Conservation (phyloP, 2,329 filamentous ascomycete genomes). For the Penicillium olsonii region DNA sequence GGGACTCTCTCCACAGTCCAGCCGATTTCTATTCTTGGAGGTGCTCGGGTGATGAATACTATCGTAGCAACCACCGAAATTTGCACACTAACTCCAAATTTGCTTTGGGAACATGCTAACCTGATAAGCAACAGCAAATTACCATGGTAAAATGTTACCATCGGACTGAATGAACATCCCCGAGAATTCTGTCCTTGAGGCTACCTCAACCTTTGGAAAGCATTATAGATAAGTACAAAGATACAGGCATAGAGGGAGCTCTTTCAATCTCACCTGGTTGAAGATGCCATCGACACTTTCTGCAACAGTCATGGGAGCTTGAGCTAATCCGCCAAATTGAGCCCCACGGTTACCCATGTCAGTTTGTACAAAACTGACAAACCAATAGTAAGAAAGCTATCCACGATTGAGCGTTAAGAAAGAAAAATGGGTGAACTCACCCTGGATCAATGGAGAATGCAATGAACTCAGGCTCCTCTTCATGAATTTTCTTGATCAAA, state of each 20-base stretch:
- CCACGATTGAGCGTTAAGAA: too few species aligned
- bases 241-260: too few species aligned
- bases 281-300: constrained; percentile 37
- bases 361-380: constrained; percentile 40
- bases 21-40: too few species aligned
- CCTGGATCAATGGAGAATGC: constrained; percentile 35
- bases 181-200: not conserved
- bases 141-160: not conserved
- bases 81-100: too few species aligned
- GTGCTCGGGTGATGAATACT: too few species aligned
- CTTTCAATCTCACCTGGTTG: constrained; percentile 12
- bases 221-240: not conserved
- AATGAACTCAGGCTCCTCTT: constrained; percentile 24
- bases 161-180: not conserved
- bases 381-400: not conserved
- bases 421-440: constrained; percentile 19
- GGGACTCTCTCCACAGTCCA: too few species aligned
- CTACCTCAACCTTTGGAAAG: not conserved
- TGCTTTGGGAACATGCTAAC: too few species aligned
- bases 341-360: constrained; percentile 45
- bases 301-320: constrained; percentile 39
- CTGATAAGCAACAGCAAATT: not conserved
- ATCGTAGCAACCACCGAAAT: constrained; percentile 5
- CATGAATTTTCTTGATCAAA: constrained; percentile 22
- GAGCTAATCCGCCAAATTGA: constrained; percentile 27